Base-by-base conservation (phyloP, 495 filamentous ascomycete genomes). In the Neurospora sp. region DNA sequence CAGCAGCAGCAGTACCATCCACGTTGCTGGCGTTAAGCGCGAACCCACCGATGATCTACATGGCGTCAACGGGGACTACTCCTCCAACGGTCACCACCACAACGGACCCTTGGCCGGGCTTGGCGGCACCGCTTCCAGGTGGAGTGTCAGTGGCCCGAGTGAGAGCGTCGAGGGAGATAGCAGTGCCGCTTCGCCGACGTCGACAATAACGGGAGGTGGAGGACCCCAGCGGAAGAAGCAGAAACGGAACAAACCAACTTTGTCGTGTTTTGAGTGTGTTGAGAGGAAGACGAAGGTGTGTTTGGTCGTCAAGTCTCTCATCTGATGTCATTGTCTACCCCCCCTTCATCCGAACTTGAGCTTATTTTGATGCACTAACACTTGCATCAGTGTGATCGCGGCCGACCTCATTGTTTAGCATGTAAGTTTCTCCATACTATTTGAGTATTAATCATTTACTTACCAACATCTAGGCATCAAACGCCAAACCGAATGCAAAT, bases 201-300 rank as follows among this genome's bases (percentile, higher is more conserved):
- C 48, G 70, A 77, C 39, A 73, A 74, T 1, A 74, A 69, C 44
- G 44, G 53, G 53, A 16, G 53, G 53, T 16, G 53, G 53, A 27
- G 84, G 82, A 53, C 83, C 81, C 8, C 70, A 76, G 4, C 85
- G 80, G 80, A 91, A 90, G 80, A 91, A 89, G 79, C 90, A 91
- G 79, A 92, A 90, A 78, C 84, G 91, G 35, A 93, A 93, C 80
- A 93, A 93, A 77, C 91, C 91, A 5, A 93, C 90, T 1, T 76
- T 93, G 48, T 91, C 89, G 48, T 93, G 91, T 77, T 84, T 88
- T 71, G 90, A 91, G 74, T 93, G 91, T 78, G 90, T 92, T 41
- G 89, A 89, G 79, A 83, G 89, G 70, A 91, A 92, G 80, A 91
- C 89, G 16, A 91, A 91, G 84, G 89, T 86, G 76, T 74, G 86